phyloP scores from a whole-genome alignment of 768 basidiomycete genomes.

The Lactarius hengduanensis region DNA sequence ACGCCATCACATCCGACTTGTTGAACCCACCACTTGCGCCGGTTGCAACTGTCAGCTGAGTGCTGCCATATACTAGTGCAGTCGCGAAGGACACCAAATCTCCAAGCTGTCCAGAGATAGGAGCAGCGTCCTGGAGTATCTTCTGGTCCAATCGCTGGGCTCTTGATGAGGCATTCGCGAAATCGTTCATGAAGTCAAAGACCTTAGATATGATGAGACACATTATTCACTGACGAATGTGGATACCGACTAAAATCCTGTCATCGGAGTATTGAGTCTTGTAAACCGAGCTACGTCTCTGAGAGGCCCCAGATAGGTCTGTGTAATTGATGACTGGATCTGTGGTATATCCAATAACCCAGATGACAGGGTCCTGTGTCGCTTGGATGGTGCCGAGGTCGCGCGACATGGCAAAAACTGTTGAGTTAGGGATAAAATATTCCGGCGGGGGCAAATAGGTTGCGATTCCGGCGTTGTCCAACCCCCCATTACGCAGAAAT shows the following conservation, averaged over 20 bases:
- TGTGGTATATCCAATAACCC: conserved; percentile 30
- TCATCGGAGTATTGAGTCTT: no score
- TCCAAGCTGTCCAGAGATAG: conserved; percentile 51
- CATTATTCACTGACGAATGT: no score
- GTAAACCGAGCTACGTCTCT: conserved; percentile 36
- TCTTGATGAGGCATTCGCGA: conserved; percentile 41
- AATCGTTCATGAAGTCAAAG: conserved; percentile 48
- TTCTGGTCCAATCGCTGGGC: conserved; percentile 48
- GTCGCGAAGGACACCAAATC: conserved; percentile 53
- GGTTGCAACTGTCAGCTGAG: conserved; percentile 54
- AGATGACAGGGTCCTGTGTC: conserved; percentile 30
- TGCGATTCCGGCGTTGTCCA: conserved; percentile 2
- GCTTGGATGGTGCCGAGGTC: conserved; percentile 32
- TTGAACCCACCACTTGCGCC: conserved; percentile 47
- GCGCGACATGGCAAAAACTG: conserved; percentile 28
- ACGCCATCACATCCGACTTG: no score
- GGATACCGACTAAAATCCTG: no score
- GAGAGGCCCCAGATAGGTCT: no score
- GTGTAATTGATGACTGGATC: no score
- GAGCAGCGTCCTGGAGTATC: conserved; percentile 46
- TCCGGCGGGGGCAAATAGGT: no score
- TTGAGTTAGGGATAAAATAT: conserved; percentile 7
- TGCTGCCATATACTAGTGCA: conserved; percentile 52
- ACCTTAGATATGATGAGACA: no score
- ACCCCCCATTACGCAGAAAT: conserved; percentile 26